These are phyloP conservation scores for Penicillium herquei DNA, from an alignment of 495 filamentous ascomycete genomes.

Conservation along the genomic window DNA sequence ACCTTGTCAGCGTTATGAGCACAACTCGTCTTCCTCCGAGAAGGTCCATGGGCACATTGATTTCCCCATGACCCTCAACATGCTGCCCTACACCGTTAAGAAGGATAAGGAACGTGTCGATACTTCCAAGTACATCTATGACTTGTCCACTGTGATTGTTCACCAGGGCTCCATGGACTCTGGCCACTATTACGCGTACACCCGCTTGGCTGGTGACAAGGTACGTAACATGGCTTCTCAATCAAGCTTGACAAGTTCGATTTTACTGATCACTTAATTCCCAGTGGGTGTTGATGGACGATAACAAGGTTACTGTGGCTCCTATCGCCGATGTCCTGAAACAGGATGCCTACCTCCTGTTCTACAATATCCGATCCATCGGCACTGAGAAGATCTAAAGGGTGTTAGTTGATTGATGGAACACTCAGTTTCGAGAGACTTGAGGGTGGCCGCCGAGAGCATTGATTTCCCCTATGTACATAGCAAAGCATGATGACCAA, in stretches of 20 bases:
- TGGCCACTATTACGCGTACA: slow-evolving; percentile 89
- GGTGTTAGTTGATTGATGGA: background rate
- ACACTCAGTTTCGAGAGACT: background rate
- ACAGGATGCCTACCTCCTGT: slow-evolving; percentile 81
- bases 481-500: background rate
- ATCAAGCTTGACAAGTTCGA: slow-evolving; percentile 2
- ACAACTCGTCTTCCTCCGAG: slow-evolving; percentile 60
- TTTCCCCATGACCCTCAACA: slow-evolving; percentile 83
- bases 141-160: slow-evolving; percentile 79
- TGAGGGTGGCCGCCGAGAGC: background rate
- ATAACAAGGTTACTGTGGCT: slow-evolving; percentile 81
- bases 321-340: slow-evolving; percentile 74
- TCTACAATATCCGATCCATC: slow-evolving; percentile 73
- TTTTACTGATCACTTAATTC: slow-evolving; percentile 14
- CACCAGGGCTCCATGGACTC: slow-evolving; percentile 83
- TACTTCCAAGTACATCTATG: slow-evolving; percentile 66
- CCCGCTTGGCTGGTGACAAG: slow-evolving; percentile 66
- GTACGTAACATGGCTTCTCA: slow-evolving; percentile 42
- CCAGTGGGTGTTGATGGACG: slow-evolving; percentile 90
- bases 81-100: slow-evolving; percentile 79
- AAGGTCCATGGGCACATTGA: slow-evolving; percentile 80
- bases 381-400: slow-evolving; percentile 9
- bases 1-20: slow-evolving; percentile 68
- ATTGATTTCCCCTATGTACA: background rate
- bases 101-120: slow-evolving; percentile 39